phyloP scores from a whole-genome alignment of 257 asterid genomes.

The Ocimum tenuiflorum region DNA sequence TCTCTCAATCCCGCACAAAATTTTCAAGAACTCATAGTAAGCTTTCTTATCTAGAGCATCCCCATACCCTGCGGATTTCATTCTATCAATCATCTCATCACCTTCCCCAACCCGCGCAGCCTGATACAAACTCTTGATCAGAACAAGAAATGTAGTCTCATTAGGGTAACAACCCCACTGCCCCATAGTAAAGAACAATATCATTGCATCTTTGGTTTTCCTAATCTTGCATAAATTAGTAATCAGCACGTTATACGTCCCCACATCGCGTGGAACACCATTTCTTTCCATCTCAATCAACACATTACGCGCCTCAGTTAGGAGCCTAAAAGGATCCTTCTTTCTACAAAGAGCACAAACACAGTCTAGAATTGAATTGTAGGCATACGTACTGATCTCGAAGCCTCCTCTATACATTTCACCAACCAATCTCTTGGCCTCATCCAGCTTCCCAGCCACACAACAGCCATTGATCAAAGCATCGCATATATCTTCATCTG shows the following conservation, averaged over 20 bases:
- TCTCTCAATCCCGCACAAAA: conserved; percentile 87
- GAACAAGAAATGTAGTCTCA: conserved; percentile 53
- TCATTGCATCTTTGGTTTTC: conserved; percentile 61
- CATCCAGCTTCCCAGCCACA: conserved; percentile 68
- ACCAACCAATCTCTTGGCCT: conserved; percentile 58
- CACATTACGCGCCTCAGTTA: conserved; percentile 47
- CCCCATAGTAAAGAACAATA: conserved; percentile 55
- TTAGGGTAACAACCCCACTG: conserved; percentile 76
- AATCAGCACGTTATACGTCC: conserved; percentile 75
- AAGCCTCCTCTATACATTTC: conserved; percentile 93
- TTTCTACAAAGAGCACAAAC: conserved; percentile 74
- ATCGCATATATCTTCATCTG: conserved; percentile 74
- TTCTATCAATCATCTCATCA: conserved; percentile 89
- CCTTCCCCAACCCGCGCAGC: conserved; percentile 88
- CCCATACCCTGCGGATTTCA: conserved; percentile 82
- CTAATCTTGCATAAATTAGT: conserved; percentile 74
- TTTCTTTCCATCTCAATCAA: conserved; percentile 68
- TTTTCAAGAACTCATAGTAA: conserved; percentile 62
- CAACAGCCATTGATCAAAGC: conserved; percentile 77
- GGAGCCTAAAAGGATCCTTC: conserved; percentile 74
- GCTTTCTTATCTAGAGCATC: conserved; percentile 59
- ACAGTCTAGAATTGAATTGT: conserved; percentile 76
- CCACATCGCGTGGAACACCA: conserved; percentile 82
- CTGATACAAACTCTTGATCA: conserved; percentile 78
- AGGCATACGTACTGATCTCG: conserved; percentile 49